Percentiles rank a stretch among this genome's conserved stretches.
Evolutionary conservation across 2,329 filamentous ascomycete species (phyloP).

Genomic region (Plenodomus tracheiphilus): DNA sequence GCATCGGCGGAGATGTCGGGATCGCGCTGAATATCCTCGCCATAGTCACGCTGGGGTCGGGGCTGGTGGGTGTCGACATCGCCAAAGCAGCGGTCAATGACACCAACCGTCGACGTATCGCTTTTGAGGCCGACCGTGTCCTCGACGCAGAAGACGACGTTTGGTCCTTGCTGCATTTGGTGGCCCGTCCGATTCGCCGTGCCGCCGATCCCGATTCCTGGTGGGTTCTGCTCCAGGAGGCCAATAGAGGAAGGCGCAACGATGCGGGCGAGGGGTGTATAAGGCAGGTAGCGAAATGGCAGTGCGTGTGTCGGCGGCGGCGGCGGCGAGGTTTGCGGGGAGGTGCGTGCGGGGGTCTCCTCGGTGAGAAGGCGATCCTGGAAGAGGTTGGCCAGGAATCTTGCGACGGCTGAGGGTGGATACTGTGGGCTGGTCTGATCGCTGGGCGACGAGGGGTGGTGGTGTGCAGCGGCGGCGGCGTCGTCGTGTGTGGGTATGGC

Average conservation of each 20-base stretch:
- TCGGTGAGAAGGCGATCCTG: constrained; percentile 24
- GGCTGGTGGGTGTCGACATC: constrained; percentile 53
- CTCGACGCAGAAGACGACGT: constrained; percentile 44
- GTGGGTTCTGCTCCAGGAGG: neutral
- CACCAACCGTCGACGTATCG: constrained; percentile 47
- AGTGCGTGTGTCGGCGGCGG: constrained; percentile 1
- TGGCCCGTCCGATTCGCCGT: neutral
- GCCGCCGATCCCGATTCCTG: neutral
- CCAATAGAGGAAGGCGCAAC: constrained; percentile 4
- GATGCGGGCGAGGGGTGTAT: constrained; percentile 25
- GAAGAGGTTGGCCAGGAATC: neutral
- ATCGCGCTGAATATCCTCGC: constrained; percentile 43
- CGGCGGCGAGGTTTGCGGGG: constrained; percentile 17
- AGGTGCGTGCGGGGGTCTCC: constrained; percentile 13
- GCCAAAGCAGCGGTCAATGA: constrained; percentile 48
- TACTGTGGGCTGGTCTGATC: neutral
- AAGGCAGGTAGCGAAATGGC: constrained; percentile 12
- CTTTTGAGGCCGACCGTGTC: constrained; percentile 48
- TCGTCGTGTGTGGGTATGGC: constrained; percentile 6
- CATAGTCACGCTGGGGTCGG: constrained; percentile 47
- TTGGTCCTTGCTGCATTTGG: constrained; percentile 19
- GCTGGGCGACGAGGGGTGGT: neutral
- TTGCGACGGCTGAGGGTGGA: neutral
- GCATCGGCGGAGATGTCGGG: constrained; percentile 32
- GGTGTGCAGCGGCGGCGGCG: constrained; percentile 2